Conservation (phyloP, 2,329 filamentous ascomycete species). For the Fusarium domesticum region DNA sequence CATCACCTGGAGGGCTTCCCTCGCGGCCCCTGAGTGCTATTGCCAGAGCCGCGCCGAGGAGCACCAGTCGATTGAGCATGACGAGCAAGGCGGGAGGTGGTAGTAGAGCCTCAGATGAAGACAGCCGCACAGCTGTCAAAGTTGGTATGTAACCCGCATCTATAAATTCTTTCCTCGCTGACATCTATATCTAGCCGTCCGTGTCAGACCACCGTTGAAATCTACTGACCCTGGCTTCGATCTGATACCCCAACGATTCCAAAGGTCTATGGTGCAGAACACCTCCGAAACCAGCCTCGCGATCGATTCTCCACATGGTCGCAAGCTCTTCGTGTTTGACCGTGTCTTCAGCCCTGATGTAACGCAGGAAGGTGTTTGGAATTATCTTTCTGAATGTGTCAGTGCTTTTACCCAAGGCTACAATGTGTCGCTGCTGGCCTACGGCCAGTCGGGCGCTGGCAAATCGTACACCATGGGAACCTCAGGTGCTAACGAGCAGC, state of each 20-base stretch:
- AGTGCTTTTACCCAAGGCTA: conserved; percentile 90
- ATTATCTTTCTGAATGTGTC: conserved; percentile 88
- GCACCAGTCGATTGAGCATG: conserved; percentile 82
- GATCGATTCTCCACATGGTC: conserved; percentile 87
- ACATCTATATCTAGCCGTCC: conserved; percentile 64
- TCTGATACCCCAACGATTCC: conserved; percentile 92
- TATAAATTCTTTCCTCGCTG: neutral
- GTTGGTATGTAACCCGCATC: conserved; percentile 67
- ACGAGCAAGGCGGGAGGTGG: conserved; percentile 72
- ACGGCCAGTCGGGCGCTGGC: conserved; percentile 94
- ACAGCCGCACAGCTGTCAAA: conserved; percentile 88
- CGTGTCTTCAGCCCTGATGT: conserved; percentile 84
- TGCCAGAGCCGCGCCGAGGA: conserved; percentile 68
- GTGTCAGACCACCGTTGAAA: conserved; percentile 82
- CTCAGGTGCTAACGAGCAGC: conserved; percentile 76
- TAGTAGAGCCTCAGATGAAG: conserved; percentile 85
- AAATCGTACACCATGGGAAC: conserved; percentile 99
- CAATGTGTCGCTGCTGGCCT: conserved; percentile 96
- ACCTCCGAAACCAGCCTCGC: conserved; percentile 79
- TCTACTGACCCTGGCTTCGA: conserved; percentile 88
- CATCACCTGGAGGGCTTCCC: conserved; percentile 56
- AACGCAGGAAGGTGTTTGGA: conserved; percentile 86
- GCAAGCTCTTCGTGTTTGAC: conserved; percentile 95
- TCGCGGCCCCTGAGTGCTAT: conserved; percentile 79
- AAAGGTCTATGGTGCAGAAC: conserved; percentile 86